phyloP scores from a whole-genome alignment of 306 rosid genomes.

The Trifolium pratense region DNA sequence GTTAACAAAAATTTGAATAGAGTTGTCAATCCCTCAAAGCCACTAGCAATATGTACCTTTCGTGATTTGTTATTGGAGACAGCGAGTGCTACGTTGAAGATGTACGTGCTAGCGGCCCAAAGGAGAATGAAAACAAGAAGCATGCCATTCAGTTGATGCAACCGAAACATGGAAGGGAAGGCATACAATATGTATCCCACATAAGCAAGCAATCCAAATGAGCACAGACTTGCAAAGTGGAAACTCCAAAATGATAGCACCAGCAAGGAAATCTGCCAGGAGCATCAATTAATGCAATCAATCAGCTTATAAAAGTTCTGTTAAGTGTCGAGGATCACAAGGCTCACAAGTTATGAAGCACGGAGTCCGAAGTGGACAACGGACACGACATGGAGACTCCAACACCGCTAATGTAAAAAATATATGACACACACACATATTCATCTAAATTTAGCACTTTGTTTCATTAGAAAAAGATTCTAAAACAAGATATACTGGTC shows the following conservation, averaged over 20 bases:
- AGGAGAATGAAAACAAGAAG: conserved; percentile 97
- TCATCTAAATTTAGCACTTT: background rate
- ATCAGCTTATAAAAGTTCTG: conserved; percentile 30
- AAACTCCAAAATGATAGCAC: conserved; percentile 93
- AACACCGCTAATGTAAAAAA: background rate
- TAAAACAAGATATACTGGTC: background rate
- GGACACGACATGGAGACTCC: background rate
- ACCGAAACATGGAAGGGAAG: conserved; percentile 83
- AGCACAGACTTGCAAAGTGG: conserved; percentile 89
- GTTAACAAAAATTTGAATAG: conserved; percentile 24
- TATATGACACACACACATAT: background rate
- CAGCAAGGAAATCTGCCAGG: conserved; percentile 75
- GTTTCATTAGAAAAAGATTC: background rate
- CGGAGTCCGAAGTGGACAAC: background rate
- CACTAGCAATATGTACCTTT: conserved; percentile 62
- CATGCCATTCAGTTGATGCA: conserved; percentile 84
- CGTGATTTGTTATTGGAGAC: conserved; percentile 62
- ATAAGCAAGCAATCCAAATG: conserved; percentile 88
- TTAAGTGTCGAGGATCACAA: conserved; percentile 33
- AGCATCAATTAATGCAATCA: conserved; percentile 35
- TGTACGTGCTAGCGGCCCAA: conserved; percentile 92
- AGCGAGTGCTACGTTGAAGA: conserved; percentile 78
- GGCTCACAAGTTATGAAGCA: conserved; percentile 7
- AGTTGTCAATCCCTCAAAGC: conserved; percentile 33
- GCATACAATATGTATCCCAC: conserved; percentile 84